Evolutionary conservation across 2,329 filamentous ascomycete genomes (phyloP).

Genomic region (Grosmannia penicillata): DNA sequence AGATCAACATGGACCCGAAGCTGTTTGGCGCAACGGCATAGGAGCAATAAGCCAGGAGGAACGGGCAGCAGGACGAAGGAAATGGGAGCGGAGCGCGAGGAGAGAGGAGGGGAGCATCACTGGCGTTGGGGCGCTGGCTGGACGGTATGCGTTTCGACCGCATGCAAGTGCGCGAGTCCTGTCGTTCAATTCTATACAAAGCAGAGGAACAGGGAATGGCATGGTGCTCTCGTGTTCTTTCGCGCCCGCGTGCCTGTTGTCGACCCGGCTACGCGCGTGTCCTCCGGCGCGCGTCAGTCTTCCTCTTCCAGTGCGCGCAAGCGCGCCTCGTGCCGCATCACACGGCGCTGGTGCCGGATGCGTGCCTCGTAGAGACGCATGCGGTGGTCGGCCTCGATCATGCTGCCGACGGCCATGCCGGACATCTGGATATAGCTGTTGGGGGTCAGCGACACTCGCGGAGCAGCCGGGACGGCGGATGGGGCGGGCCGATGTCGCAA

Average conservation of each 20-base stretch:
- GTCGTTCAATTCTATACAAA: not conserved
- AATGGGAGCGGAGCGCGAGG: not conserved
- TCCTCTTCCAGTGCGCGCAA: slow-evolving; percentile 8
- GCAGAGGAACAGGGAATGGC: not conserved
- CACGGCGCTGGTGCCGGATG: slow-evolving; percentile 48
- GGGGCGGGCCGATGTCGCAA: no score
- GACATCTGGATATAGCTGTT: slow-evolving; percentile 68
- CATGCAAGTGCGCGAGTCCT: not conserved
- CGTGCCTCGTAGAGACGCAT: slow-evolving; percentile 52
- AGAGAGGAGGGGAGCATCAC: not conserved
- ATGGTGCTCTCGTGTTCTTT: no score
- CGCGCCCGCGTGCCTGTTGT: no score
- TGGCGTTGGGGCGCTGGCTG: slow-evolving; percentile 5
- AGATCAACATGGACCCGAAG: slow-evolving; percentile 90
- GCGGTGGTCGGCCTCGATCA: slow-evolving; percentile 59
- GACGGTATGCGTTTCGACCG: not conserved
- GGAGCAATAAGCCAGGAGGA: no score
- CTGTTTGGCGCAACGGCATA: slow-evolving; percentile 40
- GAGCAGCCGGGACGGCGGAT: no score
- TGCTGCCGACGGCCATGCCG: slow-evolving; percentile 67
- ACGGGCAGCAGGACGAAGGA: slow-evolving; percentile 17
- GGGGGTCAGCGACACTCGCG: not conserved
- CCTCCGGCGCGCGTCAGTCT: not conserved
- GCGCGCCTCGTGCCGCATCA: slow-evolving; percentile 44
- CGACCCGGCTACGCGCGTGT: no score